Evolutionary conservation across 352 stramenopile species (phyloP), one percentile per base, ranked within the genome.

Genomic region (Blastocystis sp.): DNA sequence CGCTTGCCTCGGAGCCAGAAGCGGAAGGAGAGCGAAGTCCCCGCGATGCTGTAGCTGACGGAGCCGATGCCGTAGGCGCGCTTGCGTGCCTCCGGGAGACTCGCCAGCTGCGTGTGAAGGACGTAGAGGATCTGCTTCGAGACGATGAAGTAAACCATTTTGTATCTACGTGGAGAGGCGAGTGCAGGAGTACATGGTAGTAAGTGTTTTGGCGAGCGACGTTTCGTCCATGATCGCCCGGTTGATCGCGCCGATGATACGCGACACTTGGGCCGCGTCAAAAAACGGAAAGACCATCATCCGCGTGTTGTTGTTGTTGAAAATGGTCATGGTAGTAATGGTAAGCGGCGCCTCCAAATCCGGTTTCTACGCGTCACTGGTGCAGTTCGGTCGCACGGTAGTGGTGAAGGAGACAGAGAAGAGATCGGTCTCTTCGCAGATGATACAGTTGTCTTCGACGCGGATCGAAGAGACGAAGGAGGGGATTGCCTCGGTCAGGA

Each of bases 261-360:
- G 44, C 9, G 46, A 34, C 1, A 81, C 18, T 44, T 81, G 69
- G 4, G 24, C 21, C 21, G 48, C 27, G 36, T 48, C 53, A 44
- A 81, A 81, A 38, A 63, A 81, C 24, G 69, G 69, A 40, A 64
- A 81, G 16, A 81, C 38, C 4, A 57, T 65, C n/a, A 81, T 32
- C 2, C 48, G 69, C 24, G 69, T 81, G 53, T 63, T 81, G 46
- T 81, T 81, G 69, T 81, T 81, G 53, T 64, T 63, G 29, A 61
- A 40, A 18, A 81, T 64, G 29, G 54, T 81, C 46, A 81, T 40
- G n/a, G 27, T 9, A 32, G 69, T 81, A 16, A 81, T 44, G 18
- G 48, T 81, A 14, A 81, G 49, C 21, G 69, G 69, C 4, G 69
- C 53, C 16, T 81, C 69, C 14, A 81, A 32, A 48, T 27, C 36